Evolutionary conservation across 1,284 basidiomycete genomes (phyloP).

Genomic region (Bondarzewia mesenterica): DNA sequence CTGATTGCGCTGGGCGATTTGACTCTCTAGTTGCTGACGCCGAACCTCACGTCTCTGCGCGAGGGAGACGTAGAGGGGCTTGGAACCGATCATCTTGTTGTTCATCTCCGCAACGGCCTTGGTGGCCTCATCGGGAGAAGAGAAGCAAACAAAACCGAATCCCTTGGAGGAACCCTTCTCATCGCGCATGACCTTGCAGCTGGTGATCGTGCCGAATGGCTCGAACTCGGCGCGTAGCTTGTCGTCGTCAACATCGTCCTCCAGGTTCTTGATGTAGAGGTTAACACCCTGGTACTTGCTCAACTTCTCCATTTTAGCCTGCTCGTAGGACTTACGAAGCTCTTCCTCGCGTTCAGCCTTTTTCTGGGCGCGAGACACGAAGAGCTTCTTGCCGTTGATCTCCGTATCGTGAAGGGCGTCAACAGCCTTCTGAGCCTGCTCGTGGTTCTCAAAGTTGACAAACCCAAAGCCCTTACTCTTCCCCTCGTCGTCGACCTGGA

Average conservation of each 20-base stretch:
- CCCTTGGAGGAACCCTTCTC: constrained; percentile 89
- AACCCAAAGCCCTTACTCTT: constrained; percentile 97
- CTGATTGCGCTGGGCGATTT: constrained; percentile 95
- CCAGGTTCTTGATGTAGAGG: constrained; percentile 98
- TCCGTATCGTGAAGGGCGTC: constrained; percentile 89
- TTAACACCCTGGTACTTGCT: constrained; percentile 99
- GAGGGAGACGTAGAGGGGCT: constrained; percentile 97
- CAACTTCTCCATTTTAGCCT: constrained; percentile 94
- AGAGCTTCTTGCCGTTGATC: constrained; percentile 84
- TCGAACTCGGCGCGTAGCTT: constrained; percentile 94
- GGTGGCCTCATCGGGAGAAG: constrained; percentile 96
- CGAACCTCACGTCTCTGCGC: constrained; percentile 98
- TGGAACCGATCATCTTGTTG: constrained; percentile 99
- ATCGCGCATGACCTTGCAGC: constrained; percentile 99
- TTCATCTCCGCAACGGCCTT: constrained; percentile 99
- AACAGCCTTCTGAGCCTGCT: constrained; percentile 87
- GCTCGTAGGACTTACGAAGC: constrained; percentile 90
- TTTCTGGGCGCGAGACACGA: constrained; percentile 97
- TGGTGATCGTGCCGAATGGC: constrained; percentile 95
- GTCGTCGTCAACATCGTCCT: constrained; percentile 92
- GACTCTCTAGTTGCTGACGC: constrained; percentile 97
- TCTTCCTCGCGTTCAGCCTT: constrained; percentile 98
- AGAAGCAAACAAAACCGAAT: constrained; percentile 99
- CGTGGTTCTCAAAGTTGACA: constrained; percentile 93
- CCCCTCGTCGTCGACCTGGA: constrained; percentile 80